These are phyloP conservation scores for Opeltia flavorubescens DNA, from an alignment of 495 filamentous ascomycete genomes.

Conservation along the genomic window DNA sequence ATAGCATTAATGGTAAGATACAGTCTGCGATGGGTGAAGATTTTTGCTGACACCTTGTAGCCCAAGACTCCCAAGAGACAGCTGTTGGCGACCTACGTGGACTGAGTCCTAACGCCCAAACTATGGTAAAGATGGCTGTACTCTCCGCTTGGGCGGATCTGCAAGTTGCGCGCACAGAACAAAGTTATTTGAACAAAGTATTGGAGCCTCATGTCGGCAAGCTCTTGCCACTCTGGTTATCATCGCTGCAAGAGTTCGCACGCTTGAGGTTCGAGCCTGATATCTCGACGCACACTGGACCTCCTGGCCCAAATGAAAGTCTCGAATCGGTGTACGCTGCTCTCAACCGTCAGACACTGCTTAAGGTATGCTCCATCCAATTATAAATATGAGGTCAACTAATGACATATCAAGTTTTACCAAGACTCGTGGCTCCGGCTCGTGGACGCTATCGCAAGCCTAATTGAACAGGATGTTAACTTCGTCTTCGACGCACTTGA, in stretches of 20 bases:
- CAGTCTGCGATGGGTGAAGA: not conserved
- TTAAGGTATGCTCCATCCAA: conserved; percentile 35
- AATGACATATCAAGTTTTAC: conserved; percentile 51
- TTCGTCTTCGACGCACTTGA: conserved; percentile 96
- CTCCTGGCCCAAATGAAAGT: conserved; percentile 52
- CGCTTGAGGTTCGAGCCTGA: conserved; percentile 91
- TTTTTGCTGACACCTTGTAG: not conserved
- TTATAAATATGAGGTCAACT: not conserved
- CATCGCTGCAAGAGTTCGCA: conserved; percentile 86
- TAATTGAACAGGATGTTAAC: conserved; percentile 94
- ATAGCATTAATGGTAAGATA: conserved; percentile 63
- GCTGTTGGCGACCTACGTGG: conserved; percentile 90
- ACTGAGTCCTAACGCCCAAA: conserved; percentile 87
- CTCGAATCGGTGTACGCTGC: conserved; percentile 87
- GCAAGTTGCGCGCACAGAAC: conserved; percentile 89
- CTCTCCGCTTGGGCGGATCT: conserved; percentile 98
- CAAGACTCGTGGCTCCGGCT: conserved; percentile 95
- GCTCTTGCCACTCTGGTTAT: conserved; percentile 84
- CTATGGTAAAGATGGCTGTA: conserved; percentile 96
- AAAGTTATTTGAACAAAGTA: conserved; percentile 76
- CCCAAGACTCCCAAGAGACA: conserved; percentile 51
- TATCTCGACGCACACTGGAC: conserved; percentile 74
- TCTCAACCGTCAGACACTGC: conserved; percentile 80
- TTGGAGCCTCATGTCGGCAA: conserved; percentile 80
- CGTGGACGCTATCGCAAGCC: conserved; percentile 91